Evolutionary conservation across 768 basidiomycete species (phyloP).

Genomic region (Pleurotus tuoliensis): DNA sequence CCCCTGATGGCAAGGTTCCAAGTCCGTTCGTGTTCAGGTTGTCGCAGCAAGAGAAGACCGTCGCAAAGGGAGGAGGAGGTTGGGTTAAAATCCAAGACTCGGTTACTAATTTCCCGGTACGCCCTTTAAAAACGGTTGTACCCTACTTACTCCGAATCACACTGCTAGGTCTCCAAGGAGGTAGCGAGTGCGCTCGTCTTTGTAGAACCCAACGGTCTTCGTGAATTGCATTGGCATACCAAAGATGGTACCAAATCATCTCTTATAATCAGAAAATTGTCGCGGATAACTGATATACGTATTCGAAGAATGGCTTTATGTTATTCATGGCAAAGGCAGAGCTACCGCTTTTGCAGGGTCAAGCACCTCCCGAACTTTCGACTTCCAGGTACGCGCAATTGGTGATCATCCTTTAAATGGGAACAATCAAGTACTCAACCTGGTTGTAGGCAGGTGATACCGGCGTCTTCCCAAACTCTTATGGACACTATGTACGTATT

Average conservation of each 20-base stretch:
- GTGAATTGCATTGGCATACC: conserved; percentile 14
- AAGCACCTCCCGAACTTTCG: conserved; percentile 13
- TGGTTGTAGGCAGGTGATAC: conserved; percentile 11
- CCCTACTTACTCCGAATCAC: background rate
- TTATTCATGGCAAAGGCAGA: conserved; percentile 12
- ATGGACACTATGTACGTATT: conserved; percentile 13
- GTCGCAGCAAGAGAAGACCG: conserved; percentile 11
- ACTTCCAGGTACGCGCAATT: conserved; percentile 11
- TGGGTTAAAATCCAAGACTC: conserved; percentile 16
- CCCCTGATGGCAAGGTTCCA: conserved; percentile 14
- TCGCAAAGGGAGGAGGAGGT: conserved; percentile 14
- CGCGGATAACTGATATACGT: background rate
- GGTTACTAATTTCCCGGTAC: conserved; percentile 12
- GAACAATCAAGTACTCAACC: background rate
- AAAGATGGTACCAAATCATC: conserved; percentile 8
- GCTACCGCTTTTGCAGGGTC: conserved; percentile 15
- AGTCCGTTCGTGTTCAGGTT: conserved; percentile 14
- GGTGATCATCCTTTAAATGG: background rate
- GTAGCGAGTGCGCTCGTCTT: conserved; percentile 13
- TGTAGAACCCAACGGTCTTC: conserved; percentile 14
- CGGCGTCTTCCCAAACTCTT: conserved; percentile 14
- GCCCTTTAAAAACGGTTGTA: background rate
- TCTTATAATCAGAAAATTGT: background rate
- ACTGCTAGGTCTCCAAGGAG: conserved; percentile 9
- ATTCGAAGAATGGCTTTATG: conserved; percentile 13